Conservation (phyloP, 768 basidiomycete species). For the Coprinopsis marcescibilis region DNA sequence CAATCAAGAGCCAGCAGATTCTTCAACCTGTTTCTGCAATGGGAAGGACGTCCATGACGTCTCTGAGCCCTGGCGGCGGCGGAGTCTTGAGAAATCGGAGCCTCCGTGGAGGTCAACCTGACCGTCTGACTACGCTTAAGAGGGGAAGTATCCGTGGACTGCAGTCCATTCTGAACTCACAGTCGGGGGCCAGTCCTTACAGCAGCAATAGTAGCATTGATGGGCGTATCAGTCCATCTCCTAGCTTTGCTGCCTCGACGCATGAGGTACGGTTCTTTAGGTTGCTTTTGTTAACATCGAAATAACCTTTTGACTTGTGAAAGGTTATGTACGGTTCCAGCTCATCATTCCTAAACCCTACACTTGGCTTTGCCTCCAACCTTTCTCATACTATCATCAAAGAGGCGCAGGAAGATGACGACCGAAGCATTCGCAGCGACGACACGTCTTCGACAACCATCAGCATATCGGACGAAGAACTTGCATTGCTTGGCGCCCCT, state of each 20-base stretch:
- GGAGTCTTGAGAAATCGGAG: slow-evolving; percentile 62
- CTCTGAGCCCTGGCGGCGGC: slow-evolving; percentile 48
- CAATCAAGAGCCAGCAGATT: slow-evolving; percentile 88
- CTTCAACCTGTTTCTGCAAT: slow-evolving; percentile 63
- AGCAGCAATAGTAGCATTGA: slow-evolving; percentile 81
- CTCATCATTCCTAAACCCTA: slow-evolving; percentile 69
- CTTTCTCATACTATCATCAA: slow-evolving; percentile 94
- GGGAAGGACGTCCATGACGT: slow-evolving; percentile 47
- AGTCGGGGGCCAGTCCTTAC: slow-evolving; percentile 70
- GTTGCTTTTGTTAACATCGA: not conserved
- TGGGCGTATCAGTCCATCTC: slow-evolving; percentile 90
- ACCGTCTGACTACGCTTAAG: slow-evolving; percentile 74
- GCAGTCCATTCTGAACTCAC: slow-evolving; percentile 68
- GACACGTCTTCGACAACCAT: slow-evolving; percentile 65
- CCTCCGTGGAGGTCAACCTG: slow-evolving; percentile 54
- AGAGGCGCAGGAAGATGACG: slow-evolving; percentile 89
- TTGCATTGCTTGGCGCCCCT: slow-evolving; percentile 91
- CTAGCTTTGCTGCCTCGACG: slow-evolving; percentile 86
- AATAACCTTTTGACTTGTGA: slow-evolving; percentile 2
- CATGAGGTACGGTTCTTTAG: slow-evolving; percentile 53
- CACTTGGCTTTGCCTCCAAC: slow-evolving; percentile 95
- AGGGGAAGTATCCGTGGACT: slow-evolving; percentile 88
- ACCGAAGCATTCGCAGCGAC: slow-evolving; percentile 60
- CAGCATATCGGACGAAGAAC: slow-evolving; percentile 91
- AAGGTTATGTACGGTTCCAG: slow-evolving; percentile 59